Evolutionary conservation across 2,329 filamentous ascomycete genomes (phyloP), one percentile per base, ranked within the genome.

Genomic region (Macrophomina tecta): DNA sequence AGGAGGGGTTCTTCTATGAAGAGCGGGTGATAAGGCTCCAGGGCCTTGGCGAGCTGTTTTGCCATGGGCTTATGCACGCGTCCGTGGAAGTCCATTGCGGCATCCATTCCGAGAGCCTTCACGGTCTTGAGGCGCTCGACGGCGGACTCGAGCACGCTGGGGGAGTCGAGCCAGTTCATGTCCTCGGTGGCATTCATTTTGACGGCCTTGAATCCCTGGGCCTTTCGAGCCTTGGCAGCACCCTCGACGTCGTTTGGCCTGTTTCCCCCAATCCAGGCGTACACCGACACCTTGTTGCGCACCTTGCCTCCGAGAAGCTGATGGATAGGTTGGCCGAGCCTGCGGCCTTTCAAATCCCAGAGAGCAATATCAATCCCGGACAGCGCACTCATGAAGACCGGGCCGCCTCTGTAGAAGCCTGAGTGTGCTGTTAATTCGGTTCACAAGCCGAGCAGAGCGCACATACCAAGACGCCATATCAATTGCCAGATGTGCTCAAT

Each of bases 181-280:
- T 93, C 91, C 73, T 90, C 89, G 0, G 91, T 93, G 5, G 85
- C 91, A 74, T 93, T 93, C 91, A 94, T 93, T 75, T 93, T 93
- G 64, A 93, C 85, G 4, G 85, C 83, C 2, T 81, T 87, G 73
- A 91, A 88, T 0, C 89, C 89, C 75, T 91, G 88, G 11, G 81
- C 80, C 71, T 85, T 83, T 4, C 87, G 82, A 5, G 81, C 82
- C 72, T 86, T 83, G 3, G 88, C 90, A 72, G 89, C 86, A 2
- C 73, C 74, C 71, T 88, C 86, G 2, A 93, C 85, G 70, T 92
- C 90, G 7, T 80, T 77, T 0, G 91, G 91, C 4, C 90, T 81
- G 70, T 93, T 90, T 3, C 91, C 91, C 3, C 91, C 91, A 67
- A 93, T 93, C 90, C 91, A 93, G 14, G 88, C 88, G 73, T 93